These are phyloP conservation scores for Colletotrichum lindemuthianum DNA, from an alignment of 2,329 filamentous ascomycete species.

Conservation along the genomic window DNA sequence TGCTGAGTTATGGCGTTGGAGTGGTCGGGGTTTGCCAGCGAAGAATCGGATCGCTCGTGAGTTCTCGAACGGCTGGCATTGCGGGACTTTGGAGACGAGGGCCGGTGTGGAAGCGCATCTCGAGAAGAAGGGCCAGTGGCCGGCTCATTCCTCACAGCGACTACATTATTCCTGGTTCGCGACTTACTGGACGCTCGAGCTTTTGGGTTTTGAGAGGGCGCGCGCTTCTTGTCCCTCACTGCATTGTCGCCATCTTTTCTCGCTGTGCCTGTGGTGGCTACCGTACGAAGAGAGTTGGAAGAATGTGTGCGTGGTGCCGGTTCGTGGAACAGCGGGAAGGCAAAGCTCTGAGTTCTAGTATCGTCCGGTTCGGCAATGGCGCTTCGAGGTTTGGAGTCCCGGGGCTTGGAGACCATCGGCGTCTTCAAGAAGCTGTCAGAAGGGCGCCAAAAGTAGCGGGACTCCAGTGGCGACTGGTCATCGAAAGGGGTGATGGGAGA, in stretches of 20 bases:
- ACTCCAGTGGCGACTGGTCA: constrained; percentile 35
- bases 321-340: neutral
- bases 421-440: constrained; percentile 36
- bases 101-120: constrained; percentile 32
- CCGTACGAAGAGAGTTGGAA: constrained; percentile 1
- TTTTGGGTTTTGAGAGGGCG: neutral
- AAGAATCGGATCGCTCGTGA: constrained; percentile 40
- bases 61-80: constrained; percentile 45
- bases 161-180: neutral
- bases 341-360: neutral
- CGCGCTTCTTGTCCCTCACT: neutral
- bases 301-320: neutral
- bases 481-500: constrained; percentile 38
- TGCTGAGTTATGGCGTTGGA: constrained; percentile 37
- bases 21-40: constrained; percentile 22
- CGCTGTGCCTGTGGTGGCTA: neutral
- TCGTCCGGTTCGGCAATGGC: constrained; percentile 2
- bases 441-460: constrained; percentile 39
- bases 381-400: no score
- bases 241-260: neutral
- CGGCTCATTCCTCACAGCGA: neutral
- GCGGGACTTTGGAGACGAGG: constrained; percentile 48
- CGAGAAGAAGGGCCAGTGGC: neutral
- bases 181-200: neutral
- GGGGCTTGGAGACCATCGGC: constrained; percentile 32